Conservation (phyloP, 129 eudicot genomes). For the Gnaphalium uliginosum region DNA sequence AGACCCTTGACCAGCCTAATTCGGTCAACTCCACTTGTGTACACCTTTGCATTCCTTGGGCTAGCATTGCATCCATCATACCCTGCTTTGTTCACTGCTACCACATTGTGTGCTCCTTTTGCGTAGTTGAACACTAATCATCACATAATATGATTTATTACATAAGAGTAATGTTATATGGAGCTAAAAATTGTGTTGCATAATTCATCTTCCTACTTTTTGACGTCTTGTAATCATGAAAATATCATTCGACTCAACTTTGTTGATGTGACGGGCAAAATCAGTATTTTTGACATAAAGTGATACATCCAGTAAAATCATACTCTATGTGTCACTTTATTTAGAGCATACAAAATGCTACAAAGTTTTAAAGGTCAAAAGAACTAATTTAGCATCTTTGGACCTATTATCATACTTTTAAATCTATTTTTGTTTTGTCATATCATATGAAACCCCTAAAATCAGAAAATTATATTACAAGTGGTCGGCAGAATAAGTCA, state of each 20-base stretch:
- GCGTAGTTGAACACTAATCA: constrained; percentile 60
- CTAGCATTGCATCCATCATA: constrained; percentile 46
- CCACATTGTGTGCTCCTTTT: constrained; percentile 59
- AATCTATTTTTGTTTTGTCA: neutral
- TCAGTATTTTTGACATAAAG: too few species aligned
- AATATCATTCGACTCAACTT: too few species aligned
- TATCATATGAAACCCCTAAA: neutral
- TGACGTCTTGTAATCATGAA: too few species aligned
- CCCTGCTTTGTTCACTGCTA: constrained; percentile 52
- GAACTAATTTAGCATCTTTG: too few species aligned
- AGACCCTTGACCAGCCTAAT: constrained; percentile 63
- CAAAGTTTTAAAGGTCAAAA: neutral
- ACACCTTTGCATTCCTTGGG: constrained; percentile 52
- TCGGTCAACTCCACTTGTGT: constrained; percentile 50
- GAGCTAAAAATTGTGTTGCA: too few species aligned
- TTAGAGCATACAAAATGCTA: neutral
- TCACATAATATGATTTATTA: too few species aligned
- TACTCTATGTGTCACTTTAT: neutral
- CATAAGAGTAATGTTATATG: too few species aligned
- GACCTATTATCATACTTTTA: too few species aligned
- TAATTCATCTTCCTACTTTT: too few species aligned
- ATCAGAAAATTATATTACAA: too few species aligned
- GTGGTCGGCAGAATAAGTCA: too few species aligned
- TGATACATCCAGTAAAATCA: neutral
- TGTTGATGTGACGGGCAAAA: neutral